Conservation (phyloP, 805 yeast genomes). For the Wickerhamiella parazyma region DNA sequence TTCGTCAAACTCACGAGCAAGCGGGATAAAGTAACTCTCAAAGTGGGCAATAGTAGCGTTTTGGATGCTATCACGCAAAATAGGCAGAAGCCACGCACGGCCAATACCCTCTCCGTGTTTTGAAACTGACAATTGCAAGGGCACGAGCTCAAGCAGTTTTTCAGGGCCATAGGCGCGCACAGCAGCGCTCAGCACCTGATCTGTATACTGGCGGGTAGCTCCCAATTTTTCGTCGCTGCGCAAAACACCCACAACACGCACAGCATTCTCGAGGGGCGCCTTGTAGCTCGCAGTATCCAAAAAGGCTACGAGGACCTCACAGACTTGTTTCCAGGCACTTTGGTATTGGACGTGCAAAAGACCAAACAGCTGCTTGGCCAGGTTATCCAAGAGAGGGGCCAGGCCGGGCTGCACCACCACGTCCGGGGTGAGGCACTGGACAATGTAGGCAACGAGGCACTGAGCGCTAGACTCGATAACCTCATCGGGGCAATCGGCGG, state of each 20-base stretch:
- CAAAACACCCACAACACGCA: slow-evolving; percentile 72
- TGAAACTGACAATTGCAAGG: slow-evolving; percentile 49
- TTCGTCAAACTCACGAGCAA: slow-evolving; percentile 26
- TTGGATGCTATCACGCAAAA: slow-evolving; percentile 73
- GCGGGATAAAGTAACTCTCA: slow-evolving; percentile 51
- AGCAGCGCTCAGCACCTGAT: slow-evolving; percentile 65
- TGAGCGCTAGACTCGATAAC: slow-evolving; percentile 70
- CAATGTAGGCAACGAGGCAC: slow-evolving; percentile 67
- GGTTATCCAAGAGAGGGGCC: slow-evolving; percentile 27
- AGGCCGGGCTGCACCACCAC: slow-evolving; percentile 32
- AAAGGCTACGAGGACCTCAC: slow-evolving; percentile 51
- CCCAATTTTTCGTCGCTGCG: slow-evolving; percentile 62
- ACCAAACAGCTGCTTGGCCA: slow-evolving; percentile 44
- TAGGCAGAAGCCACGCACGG: slow-evolving; percentile 89
- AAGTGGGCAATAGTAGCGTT: slow-evolving; percentile 56
- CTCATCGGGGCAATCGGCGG: slow-evolving; percentile 27
- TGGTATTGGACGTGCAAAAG: slow-evolving; percentile 62
- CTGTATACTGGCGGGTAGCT: slow-evolving; percentile 60
- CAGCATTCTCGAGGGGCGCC: slow-evolving; percentile 53
- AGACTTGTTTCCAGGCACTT: slow-evolving; percentile 58
- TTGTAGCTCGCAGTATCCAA: slow-evolving; percentile 51
- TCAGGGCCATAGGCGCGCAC: slow-evolving; percentile 79
- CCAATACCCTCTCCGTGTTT: slow-evolving; percentile 45
- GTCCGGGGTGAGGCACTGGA: slow-evolving; percentile 46
- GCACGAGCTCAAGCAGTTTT: slow-evolving; percentile 55